Evolutionary conservation across 139 green algal species (phyloP).

Genomic region (Mesotaenium endlicherianum): DNA sequence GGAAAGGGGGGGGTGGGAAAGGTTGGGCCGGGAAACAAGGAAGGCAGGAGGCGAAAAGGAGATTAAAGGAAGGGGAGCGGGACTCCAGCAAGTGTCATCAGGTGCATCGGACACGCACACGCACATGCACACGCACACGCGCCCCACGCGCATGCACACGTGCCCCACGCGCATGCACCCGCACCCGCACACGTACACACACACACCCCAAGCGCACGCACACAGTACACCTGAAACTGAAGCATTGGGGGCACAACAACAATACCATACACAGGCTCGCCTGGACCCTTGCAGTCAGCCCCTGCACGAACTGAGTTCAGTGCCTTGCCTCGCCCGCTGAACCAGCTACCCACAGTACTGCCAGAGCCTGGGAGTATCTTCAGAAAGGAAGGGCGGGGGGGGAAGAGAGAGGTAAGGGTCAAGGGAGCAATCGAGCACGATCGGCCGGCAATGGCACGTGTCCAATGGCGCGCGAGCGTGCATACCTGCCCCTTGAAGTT

Average conservation of each 20-base stretch:
- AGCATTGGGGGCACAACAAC: too few relatives aligned
- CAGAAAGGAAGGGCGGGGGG: not conserved
- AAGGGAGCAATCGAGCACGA: not conserved
- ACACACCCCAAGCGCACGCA: not conserved
- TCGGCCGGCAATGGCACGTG: not conserved
- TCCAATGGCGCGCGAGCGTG: not conserved
- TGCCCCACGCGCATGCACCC: too few relatives aligned
- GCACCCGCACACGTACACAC: not conserved
- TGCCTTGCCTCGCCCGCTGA: too few relatives aligned
- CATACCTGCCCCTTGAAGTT: conserved; percentile 87
- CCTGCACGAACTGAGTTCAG: too few relatives aligned
- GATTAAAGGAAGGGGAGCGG: not conserved
- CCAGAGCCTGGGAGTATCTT: too few relatives aligned
- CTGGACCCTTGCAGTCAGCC: too few relatives aligned
- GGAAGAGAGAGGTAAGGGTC: not conserved
- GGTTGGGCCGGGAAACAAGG: too few relatives aligned
- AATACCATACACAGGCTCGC: too few relatives aligned
- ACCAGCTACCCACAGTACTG: too few relatives aligned
- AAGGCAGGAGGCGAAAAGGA: not conserved
- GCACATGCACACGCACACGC: conserved; percentile 11
- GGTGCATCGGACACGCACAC: conserved; percentile 6
- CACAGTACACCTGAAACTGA: too few relatives aligned
- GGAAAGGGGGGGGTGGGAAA: too few relatives aligned
- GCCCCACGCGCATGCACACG: too few relatives aligned
- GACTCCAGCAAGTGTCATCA: not conserved